Evolutionary conservation across 2,329 filamentous ascomycete genomes (phyloP).

Genomic region (Rosellinia necatrix): DNA sequence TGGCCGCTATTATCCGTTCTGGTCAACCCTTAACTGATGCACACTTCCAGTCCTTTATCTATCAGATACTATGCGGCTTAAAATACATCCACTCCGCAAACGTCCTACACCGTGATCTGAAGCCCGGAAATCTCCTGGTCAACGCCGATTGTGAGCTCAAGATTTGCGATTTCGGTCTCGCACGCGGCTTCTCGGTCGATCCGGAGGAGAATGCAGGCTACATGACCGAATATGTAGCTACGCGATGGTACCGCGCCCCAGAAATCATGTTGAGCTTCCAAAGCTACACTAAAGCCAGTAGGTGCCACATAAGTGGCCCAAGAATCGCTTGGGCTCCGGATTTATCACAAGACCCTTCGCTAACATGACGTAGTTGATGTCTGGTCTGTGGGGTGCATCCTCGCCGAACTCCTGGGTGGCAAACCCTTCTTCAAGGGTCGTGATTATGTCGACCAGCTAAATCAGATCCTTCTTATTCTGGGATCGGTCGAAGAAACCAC

Average conservation of each 20-base stretch:
- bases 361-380: constrained; percentile 75
- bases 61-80: constrained; percentile 97
- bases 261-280: constrained; percentile 99
- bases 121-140: constrained; percentile 94
- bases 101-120: constrained; percentile 93
- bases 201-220: constrained; percentile 98
- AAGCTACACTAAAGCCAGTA: constrained; percentile 99
- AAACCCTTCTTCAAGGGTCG: constrained; percentile 99
- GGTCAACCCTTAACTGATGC: constrained; percentile 97
- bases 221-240: constrained; percentile 99
- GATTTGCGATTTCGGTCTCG: constrained; percentile 97
- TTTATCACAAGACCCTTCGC: background rate
- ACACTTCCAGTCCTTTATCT: constrained; percentile 99
- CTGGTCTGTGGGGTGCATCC: constrained; percentile 97
- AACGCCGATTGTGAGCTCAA: constrained; percentile 99
- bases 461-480: constrained; percentile 98
- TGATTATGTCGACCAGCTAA: constrained; percentile 98
- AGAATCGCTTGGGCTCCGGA: background rate
- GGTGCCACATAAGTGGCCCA: constrained; percentile 51
- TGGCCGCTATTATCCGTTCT: constrained; percentile 96
- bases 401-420: constrained; percentile 92
- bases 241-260: constrained; percentile 90
- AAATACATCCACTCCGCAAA: constrained; percentile 99
- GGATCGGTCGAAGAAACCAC: constrained; percentile 97
- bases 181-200: constrained; percentile 94